Percentiles rank a stretch among this genome's conserved stretches.
Evolutionary conservation across 2,329 filamentous ascomycete genomes (phyloP).

Genomic region (Arthrobotrys sinensis): DNA sequence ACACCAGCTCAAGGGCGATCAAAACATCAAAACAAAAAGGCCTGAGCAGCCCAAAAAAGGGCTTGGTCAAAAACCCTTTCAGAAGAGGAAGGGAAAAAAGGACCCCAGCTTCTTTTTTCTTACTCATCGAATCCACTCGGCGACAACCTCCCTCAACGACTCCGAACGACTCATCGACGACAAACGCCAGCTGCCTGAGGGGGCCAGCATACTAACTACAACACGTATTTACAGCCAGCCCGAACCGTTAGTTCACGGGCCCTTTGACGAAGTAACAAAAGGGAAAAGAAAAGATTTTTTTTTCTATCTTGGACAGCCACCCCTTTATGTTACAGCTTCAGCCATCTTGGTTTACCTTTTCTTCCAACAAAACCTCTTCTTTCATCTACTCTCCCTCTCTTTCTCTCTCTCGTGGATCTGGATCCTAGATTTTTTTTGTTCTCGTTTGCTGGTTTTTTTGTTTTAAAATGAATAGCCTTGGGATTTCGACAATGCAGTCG

Average conservation of each 20-base stretch:
- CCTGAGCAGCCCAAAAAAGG: background rate
- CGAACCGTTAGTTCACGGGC: conserved; percentile 31
- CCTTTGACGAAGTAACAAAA: conserved; percentile 37
- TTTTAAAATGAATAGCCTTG: conserved; percentile 20
- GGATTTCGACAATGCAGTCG: conserved; percentile 38
- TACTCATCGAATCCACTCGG: conserved; percentile 35
- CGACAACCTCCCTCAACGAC: conserved; percentile 27
- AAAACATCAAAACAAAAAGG: conserved; percentile 59
- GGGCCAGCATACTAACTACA: background rate
- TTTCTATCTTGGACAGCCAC: conserved; percentile 12
- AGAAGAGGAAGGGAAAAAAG: background rate
- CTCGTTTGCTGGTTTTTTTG: conserved; percentile 2
- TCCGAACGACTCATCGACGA: conserved; percentile 13
- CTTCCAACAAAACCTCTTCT: background rate
- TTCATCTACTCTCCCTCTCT: background rate
- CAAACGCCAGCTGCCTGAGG: background rate
- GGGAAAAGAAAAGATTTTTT: conserved; percentile 3
- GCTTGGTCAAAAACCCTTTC: conserved; percentile 17
- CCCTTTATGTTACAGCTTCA: conserved; percentile 54
- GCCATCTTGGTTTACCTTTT: conserved; percentile 7
- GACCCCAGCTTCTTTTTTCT: conserved; percentile 16
- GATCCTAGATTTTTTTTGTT: conserved; percentile 21
- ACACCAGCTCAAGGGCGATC: conserved; percentile 42
- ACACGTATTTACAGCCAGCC: background rate
- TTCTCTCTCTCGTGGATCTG: conserved; percentile 16